These are phyloP conservation scores for Colletotrichum endophyticum DNA, from an alignment of 2,329 filamentous ascomycete genomes.

Conservation along the genomic window DNA sequence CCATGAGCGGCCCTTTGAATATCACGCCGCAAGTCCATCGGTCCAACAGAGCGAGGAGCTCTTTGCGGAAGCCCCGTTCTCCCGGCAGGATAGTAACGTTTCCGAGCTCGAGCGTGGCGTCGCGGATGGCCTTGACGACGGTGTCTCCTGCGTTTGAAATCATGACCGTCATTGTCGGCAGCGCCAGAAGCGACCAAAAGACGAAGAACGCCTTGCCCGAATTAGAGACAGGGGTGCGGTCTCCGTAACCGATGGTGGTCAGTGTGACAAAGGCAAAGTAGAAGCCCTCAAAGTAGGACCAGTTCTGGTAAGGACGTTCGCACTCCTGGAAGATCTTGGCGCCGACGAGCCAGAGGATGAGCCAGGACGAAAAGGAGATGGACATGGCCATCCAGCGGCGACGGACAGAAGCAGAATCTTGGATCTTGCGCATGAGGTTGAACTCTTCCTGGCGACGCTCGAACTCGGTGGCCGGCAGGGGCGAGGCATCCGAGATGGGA, in stretches of 20 bases:
- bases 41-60: slow-evolving; percentile 44
- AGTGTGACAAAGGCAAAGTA: slow-evolving; percentile 88
- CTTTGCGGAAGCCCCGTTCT: slow-evolving; percentile 52
- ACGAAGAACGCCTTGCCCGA: slow-evolving; percentile 86
- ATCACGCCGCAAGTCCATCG: slow-evolving; percentile 5
- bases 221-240: slow-evolving; percentile 77
- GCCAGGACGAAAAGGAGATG: slow-evolving; percentile 71
- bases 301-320: slow-evolving; percentile 59
- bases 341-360: slow-evolving; percentile 80
- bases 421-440: slow-evolving; percentile 81
- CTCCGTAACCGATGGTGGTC: slow-evolving; percentile 83
- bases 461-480: slow-evolving; percentile 43
- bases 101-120: slow-evolving; percentile 60
- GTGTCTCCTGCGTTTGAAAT: slow-evolving; percentile 87
- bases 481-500: neutral
- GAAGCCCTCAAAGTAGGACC: slow-evolving; percentile 80
- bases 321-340: slow-evolving; percentile 72
- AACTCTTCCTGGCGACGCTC: slow-evolving; percentile 75
- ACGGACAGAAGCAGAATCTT: slow-evolving; percentile 66
- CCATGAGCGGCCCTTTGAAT: slow-evolving; percentile 22
- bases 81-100: slow-evolving; percentile 66
- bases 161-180: slow-evolving; percentile 88
- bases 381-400: slow-evolving; percentile 77
- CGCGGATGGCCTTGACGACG: slow-evolving; percentile 67
- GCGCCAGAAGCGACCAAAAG: slow-evolving; percentile 86